phyloP scores from a whole-genome alignment of 129 eudicot species.

The Chrysanthemum lavandulifolium region DNA sequence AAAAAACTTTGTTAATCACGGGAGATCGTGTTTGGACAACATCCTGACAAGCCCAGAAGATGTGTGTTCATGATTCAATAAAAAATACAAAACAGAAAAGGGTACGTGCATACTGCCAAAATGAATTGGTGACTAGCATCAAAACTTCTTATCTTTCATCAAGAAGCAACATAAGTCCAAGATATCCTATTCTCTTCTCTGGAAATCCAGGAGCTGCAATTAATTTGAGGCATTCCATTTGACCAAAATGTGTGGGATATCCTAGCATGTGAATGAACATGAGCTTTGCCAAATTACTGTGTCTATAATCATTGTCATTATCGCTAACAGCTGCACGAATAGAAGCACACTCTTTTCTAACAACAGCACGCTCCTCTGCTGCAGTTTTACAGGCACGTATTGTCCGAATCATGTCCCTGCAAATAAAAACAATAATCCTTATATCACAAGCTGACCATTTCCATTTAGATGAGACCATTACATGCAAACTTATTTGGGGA shows the following conservation, averaged over 20 bases:
- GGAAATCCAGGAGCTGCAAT: too few species aligned
- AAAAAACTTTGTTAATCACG: slow-evolving; percentile 15
- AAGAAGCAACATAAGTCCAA: slow-evolving; percentile 11
- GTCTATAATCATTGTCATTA: too few species aligned
- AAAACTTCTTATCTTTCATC: slow-evolving; percentile 99
- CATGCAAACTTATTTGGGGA: slow-evolving; percentile 70
- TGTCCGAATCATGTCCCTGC: slow-evolving; percentile 99
- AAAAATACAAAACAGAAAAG: background rate
- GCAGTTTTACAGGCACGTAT: slow-evolving; percentile 99
- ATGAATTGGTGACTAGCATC: slow-evolving; percentile 96
- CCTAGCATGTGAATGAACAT: slow-evolving; percentile 37
- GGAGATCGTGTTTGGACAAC: slow-evolving; percentile 8
- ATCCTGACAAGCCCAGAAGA: slow-evolving; percentile 17
- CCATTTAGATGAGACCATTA: slow-evolving; percentile 9
- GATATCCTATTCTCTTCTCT: too few species aligned
- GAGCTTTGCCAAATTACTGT: slow-evolving; percentile 68
- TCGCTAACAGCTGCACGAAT: slow-evolving; percentile 94
- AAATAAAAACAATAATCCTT: background rate
- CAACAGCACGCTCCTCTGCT: slow-evolving; percentile 88
- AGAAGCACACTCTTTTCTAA: slow-evolving; percentile 16
- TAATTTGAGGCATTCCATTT: too few species aligned
- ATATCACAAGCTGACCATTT: slow-evolving; percentile 2
- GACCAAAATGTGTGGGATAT: too few species aligned
- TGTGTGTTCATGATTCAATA: slow-evolving; percentile 20
- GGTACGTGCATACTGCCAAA: slow-evolving; percentile 76